These are phyloP conservation scores for Fonsecaea nubica DNA, from an alignment of 2,329 filamentous ascomycete species.

Conservation along the genomic window DNA sequence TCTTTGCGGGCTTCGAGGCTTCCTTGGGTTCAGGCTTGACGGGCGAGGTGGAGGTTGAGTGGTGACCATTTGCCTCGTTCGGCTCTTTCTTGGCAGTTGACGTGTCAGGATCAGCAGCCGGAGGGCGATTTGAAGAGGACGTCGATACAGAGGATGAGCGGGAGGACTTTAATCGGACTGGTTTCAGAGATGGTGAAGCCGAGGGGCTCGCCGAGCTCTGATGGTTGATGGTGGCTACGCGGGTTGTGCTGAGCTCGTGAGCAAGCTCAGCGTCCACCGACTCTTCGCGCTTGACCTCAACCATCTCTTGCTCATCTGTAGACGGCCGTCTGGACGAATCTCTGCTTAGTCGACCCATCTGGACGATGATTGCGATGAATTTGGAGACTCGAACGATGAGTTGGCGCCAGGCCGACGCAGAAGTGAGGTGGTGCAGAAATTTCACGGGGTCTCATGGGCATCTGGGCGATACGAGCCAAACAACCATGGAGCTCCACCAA, in stretches of 20 bases:
- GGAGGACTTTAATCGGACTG: slow-evolving; percentile 34
- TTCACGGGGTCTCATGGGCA: slow-evolving; percentile 23
- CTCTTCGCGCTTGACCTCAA: slow-evolving; percentile 37
- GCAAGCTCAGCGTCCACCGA: slow-evolving; percentile 30
- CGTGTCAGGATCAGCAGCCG: slow-evolving; percentile 24
- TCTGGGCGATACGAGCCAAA: slow-evolving; percentile 21
- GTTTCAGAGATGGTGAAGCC: slow-evolving; percentile 31
- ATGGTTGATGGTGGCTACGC: slow-evolving; percentile 36
- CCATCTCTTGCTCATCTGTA: slow-evolving; percentile 31
- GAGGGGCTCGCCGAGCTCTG: slow-evolving; percentile 33
- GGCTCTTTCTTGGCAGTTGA: slow-evolving; percentile 46
- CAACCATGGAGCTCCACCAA: slow-evolving; percentile 21
- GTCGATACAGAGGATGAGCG: slow-evolving; percentile 37
- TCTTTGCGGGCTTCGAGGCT: slow-evolving; percentile 71
- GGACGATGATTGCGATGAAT: slow-evolving; percentile 21
- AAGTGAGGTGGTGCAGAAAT: slow-evolving; percentile 33
- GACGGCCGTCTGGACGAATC: slow-evolving; percentile 23
- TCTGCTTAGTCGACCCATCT: slow-evolving; percentile 32
- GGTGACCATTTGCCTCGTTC: slow-evolving; percentile 64
- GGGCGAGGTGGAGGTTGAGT: slow-evolving; percentile 62
- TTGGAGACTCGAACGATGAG: slow-evolving; percentile 9
- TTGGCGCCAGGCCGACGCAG: slow-evolving; percentile 16
- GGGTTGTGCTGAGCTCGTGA: slow-evolving; percentile 30
- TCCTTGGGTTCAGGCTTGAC: slow-evolving; percentile 61
- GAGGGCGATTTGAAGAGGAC: slow-evolving; percentile 27